A percentile compares a stretch with the other conserved stretches of the same genome.
phyloP scores from a whole-genome alignment of 2,329 filamentous ascomycete genomes.

The Tolypocladium tundrense region DNA sequence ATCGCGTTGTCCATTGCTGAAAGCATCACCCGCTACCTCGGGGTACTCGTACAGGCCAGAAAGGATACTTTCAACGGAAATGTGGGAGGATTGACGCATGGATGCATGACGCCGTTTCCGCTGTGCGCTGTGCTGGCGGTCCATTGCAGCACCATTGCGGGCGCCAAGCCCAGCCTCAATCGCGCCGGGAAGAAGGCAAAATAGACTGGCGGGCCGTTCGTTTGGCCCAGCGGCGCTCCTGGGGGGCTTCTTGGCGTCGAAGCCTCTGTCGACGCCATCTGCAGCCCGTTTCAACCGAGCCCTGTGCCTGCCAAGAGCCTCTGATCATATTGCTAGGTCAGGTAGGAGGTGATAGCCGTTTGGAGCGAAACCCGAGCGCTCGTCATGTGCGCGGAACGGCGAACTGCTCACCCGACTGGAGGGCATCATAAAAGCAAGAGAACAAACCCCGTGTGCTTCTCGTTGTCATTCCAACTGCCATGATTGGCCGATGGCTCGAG shows the following conservation, averaged over 20 bases:
- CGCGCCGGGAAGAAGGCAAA: background rate
- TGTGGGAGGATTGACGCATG: background rate
- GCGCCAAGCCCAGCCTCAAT: background rate
- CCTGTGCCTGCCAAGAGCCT: background rate
- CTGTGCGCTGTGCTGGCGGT: background rate
- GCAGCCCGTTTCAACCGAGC: background rate
- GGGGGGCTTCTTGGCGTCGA: background rate
- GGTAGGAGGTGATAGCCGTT: background rate
- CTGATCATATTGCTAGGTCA: background rate
- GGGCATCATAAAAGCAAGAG: background rate
- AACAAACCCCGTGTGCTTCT: background rate
- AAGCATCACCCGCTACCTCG: background rate
- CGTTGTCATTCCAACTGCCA: background rate
- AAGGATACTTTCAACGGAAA: background rate
- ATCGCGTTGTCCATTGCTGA: background rate
- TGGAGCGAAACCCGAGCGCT: background rate
- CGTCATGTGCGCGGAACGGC: background rate
- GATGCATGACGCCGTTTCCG: background rate
- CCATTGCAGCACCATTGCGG: background rate
- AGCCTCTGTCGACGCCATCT: background rate
- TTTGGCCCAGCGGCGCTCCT: background rate
- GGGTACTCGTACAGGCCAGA: background rate
- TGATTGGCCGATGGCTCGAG: background rate
- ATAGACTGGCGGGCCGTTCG: background rate
- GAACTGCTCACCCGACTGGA: background rate